These are phyloP conservation scores for Avena sativa DNA, from an alignment of 176 grass and related monocot genomes.

Conservation along the genomic window DNA sequence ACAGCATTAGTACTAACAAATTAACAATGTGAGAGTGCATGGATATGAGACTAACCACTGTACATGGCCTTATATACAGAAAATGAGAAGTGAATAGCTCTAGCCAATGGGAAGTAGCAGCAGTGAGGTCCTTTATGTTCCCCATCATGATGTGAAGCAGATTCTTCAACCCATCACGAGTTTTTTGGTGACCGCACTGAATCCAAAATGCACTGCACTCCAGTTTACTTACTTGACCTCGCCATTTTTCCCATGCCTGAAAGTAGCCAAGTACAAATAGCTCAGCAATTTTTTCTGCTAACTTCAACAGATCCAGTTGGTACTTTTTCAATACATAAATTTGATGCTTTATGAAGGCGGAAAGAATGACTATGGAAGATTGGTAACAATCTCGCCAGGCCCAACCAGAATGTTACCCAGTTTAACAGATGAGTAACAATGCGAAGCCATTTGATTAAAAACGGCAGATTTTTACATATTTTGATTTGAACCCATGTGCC, in stretches of 20 bases:
- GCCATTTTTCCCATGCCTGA: slow-evolving; percentile 96
- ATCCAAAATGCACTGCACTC: slow-evolving; percentile 94
- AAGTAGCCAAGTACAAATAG: slow-evolving; percentile 27
- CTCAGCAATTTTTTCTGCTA: slow-evolving; percentile 25
- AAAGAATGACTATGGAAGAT: neutral
- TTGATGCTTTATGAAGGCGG: neutral
- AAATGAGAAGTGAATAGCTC: slow-evolving; percentile 93
- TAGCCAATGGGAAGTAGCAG: slow-evolving; percentile 87
- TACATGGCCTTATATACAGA: slow-evolving; percentile 90
- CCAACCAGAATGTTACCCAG: neutral
- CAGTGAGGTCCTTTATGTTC: slow-evolving; percentile 70
- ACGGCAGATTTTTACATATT: slow-evolving; percentile 2
- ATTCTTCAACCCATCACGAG: slow-evolving; percentile 86
- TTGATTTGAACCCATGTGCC: neutral
- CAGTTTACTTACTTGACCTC: slow-evolving; percentile 81
- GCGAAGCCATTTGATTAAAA: neutral
- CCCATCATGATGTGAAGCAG: slow-evolving; percentile 97
- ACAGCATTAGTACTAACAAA: slow-evolving; percentile 15
- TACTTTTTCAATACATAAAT: neutral
- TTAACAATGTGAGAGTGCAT: slow-evolving; percentile 15
- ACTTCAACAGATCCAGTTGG: slow-evolving; percentile 23
- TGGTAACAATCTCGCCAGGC: neutral
- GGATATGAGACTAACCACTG: slow-evolving; percentile 61
- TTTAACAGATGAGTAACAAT: slow-evolving; percentile 18
- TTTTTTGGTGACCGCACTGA: slow-evolving; percentile 83